Percentiles rank a stretch among this genome's conserved stretches.
phyloP scores from a whole-genome alignment of 331 rosid genomes.

The Malus hybrid region DNA sequence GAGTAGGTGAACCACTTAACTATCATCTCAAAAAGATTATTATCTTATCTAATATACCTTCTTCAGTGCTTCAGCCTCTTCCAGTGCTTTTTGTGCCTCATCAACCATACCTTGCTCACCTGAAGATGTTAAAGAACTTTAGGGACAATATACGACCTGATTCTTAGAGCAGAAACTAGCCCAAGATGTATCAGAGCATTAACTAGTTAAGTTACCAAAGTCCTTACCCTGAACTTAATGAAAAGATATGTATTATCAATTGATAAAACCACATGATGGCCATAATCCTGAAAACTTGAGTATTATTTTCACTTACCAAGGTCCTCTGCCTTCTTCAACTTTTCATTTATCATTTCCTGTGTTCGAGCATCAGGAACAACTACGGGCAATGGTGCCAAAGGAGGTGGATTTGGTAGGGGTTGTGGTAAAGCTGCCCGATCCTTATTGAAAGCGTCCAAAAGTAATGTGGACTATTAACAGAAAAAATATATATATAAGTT shows the following conservation, averaged over 20 bases:
- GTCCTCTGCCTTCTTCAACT: constrained; percentile 96
- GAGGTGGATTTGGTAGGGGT: constrained; percentile 87
- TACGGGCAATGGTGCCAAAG: constrained; percentile 83
- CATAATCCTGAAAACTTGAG: not conserved
- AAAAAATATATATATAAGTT: not conserved
- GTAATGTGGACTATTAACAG: constrained; percentile 67
- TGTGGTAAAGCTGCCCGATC: constrained; percentile 96
- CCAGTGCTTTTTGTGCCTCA: constrained; percentile 95
- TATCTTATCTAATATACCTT: constrained; percentile 39
- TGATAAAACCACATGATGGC: not conserved
- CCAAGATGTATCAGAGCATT: not conserved
- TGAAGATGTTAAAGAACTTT: constrained; percentile 29
- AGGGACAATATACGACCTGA: not conserved
- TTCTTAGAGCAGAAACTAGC: not conserved
- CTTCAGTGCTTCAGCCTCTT: constrained; percentile 99
- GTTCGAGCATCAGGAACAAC: constrained; percentile 86
- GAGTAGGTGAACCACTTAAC: not conserved
- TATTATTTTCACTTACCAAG: constrained; percentile 53
- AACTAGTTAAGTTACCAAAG: not conserved
- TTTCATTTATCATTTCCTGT: constrained; percentile 98
- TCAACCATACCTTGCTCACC: constrained; percentile 99
- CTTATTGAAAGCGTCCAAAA: constrained; percentile 93
- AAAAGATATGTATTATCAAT: not conserved
- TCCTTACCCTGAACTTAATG: not conserved
- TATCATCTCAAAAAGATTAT: constrained; percentile 1